These are phyloP conservation scores for Hyaloperonospora arabidopsidis DNA, from an alignment of 352 stramenopile species.

Conservation along the genomic window DNA sequence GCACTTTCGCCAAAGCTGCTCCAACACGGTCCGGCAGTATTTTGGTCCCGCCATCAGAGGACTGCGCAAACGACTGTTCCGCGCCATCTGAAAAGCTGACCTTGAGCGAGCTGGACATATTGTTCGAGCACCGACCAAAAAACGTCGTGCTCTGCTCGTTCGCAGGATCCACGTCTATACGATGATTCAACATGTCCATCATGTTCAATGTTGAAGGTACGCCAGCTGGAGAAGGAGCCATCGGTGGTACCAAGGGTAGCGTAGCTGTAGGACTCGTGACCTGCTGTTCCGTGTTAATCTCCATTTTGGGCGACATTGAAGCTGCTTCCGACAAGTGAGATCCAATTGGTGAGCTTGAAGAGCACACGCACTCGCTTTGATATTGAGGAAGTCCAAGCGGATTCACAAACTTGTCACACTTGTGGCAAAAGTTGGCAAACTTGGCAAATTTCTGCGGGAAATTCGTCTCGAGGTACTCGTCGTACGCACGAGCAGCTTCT, in stretches of 20 bases:
- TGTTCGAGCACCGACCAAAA: constrained; percentile 43
- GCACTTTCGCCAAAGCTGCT: constrained; percentile 7
- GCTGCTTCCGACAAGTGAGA: constrained; percentile 8
- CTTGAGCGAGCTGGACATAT: constrained; percentile 63
- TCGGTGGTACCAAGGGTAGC: constrained; percentile 21
- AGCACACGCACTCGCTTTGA: constrained; percentile 65
- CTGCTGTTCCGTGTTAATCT: constrained; percentile 26
- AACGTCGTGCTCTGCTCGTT: constrained; percentile 30
- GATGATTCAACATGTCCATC: constrained; percentile 27
- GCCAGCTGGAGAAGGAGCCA: constrained; percentile 26
- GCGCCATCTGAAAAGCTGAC: constrained; percentile 64
- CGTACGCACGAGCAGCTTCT: constrained; percentile 73
- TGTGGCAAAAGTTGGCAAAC: constrained; percentile 82
- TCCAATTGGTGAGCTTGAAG: constrained; percentile 21
- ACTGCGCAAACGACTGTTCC: constrained; percentile 59
- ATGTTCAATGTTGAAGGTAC: constrained; percentile 18
- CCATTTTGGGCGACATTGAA: constrained; percentile 34
- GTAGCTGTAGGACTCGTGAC: constrained; percentile 31
- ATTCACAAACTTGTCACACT: constrained; percentile 77
- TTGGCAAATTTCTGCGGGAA: constrained; percentile 80
- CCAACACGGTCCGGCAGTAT: constrained; percentile 28
- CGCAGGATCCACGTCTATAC: constrained; percentile 28
- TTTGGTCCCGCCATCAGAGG: constrained; percentile 39
- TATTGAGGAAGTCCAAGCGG: constrained; percentile 64
- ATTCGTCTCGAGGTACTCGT: constrained; percentile 75